Conservation (phyloP, 108 stramenopile genomes). For the Discostella pseudostelligera region DNA sequence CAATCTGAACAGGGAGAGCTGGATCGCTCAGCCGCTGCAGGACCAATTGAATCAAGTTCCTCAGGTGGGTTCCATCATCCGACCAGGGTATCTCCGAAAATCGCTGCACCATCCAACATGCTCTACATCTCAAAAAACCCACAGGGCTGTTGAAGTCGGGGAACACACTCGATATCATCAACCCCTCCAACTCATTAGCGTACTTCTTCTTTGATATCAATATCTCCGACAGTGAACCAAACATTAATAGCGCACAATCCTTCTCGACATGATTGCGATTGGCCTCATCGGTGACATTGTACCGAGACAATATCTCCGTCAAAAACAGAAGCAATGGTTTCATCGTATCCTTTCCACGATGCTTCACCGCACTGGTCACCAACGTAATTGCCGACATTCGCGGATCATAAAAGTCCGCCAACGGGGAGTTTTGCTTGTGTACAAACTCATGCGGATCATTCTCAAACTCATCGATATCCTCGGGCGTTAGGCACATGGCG, state of each 20-base stretch:
- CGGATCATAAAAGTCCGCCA: conserved; percentile 95
- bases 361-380: conserved; percentile 89
- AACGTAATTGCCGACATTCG: conserved; percentile 91
- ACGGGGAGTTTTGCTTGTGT: conserved; percentile 88
- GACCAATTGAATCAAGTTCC: conserved; percentile 65
- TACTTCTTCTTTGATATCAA: conserved; percentile 83
- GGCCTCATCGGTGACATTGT: conserved; percentile 67
- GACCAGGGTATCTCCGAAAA: conserved; percentile 78
- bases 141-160: conserved; percentile 92
- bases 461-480: conserved; percentile 91
- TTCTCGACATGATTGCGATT: conserved; percentile 87
- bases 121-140: conserved; percentile 89
- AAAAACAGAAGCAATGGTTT: conserved; percentile 78
- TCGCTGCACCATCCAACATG: conserved; percentile 94
- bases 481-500: conserved; percentile 83
- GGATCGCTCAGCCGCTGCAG: conserved; percentile 88
- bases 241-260: conserved; percentile 88
- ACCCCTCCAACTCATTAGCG: conserved; percentile 72
- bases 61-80: conserved; percentile 73
- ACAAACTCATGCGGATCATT: conserved; percentile 97
- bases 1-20: conserved; percentile 96
- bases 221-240: conserved; percentile 85
- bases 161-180: conserved; percentile 88
- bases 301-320: conserved; percentile 80
- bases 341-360: conserved; percentile 90